Evolutionary conservation across 331 rosid species (phyloP).

Genomic region (Cydonia oblonga): DNA sequence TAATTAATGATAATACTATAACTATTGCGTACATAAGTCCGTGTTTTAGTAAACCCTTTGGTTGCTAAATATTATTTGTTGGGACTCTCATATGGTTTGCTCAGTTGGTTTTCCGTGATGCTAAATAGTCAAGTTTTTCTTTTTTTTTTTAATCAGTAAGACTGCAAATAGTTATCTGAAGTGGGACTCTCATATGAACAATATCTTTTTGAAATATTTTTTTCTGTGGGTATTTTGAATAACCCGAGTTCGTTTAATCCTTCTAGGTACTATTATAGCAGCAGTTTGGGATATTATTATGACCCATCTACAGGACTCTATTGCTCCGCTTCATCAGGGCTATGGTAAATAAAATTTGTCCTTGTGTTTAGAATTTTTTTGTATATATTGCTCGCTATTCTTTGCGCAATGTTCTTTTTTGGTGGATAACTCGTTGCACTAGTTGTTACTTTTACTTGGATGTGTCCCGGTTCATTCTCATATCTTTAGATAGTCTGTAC

Average conservation of each 20-base stretch:
- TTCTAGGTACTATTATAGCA: slow-evolving; percentile 34
- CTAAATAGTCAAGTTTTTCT: neutral
- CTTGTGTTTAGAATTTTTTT: slow-evolving; percentile 15
- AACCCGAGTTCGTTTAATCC: neutral
- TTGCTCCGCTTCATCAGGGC: slow-evolving; percentile 70
- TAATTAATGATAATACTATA: neutral
- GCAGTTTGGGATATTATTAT: slow-evolving; percentile 18
- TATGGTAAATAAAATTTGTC: slow-evolving; percentile 36
- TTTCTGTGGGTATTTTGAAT: neutral
- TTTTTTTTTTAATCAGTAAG: too few relatives aligned
- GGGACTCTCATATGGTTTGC: too few relatives aligned
- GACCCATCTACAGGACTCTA: slow-evolving; percentile 35
- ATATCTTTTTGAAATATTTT: neutral
- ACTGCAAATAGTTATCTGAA: neutral
- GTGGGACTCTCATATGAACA: neutral
- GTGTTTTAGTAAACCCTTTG: neutral
- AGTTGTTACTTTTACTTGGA: neutral
- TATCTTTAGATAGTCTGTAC: neutral
- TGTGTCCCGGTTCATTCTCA: neutral
- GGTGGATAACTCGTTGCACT: neutral
- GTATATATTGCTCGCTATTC: slow-evolving; percentile 30
- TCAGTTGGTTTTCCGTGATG: neutral
- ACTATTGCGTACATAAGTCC: neutral
- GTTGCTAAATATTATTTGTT: neutral
- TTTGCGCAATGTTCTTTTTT: slow-evolving; percentile 43